phyloP scores from a whole-genome alignment of 1,284 basidiomycete species.

The Ganoderma multipileum region DNA sequence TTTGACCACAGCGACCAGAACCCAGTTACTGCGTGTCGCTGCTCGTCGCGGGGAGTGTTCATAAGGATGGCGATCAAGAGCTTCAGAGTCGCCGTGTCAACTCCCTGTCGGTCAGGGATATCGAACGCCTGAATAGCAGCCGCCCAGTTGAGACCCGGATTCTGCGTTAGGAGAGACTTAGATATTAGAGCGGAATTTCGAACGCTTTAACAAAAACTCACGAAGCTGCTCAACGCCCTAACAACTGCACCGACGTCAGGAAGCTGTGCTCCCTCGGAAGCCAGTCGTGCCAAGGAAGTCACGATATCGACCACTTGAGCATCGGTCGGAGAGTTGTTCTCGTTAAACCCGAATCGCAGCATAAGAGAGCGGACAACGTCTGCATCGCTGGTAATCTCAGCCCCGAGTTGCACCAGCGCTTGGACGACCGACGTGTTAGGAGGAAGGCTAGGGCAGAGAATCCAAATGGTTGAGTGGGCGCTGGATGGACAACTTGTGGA shows the following conservation, averaged over 20 bases:
- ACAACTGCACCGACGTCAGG: conserved; percentile 84
- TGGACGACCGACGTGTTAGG: conserved; percentile 74
- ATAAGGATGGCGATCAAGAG: conserved; percentile 81
- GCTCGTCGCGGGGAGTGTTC: conserved; percentile 72
- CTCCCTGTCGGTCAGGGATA: conserved; percentile 76
- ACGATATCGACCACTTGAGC: conserved; percentile 74
- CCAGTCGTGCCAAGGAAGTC: conserved; percentile 66
- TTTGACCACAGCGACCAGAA: conserved; percentile 90
- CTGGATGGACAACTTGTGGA: background rate
- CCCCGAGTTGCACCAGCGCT: conserved; percentile 74
- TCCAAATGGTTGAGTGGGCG: background rate
- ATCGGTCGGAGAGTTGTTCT: conserved; percentile 72
- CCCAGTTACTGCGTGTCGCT: conserved; percentile 78
- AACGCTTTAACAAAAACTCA: conserved; percentile 46
- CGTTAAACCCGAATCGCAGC: conserved; percentile 74
- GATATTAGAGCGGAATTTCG: background rate
- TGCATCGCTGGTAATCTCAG: conserved; percentile 76
- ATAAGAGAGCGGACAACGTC: conserved; percentile 75
- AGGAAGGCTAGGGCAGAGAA: conserved; percentile 56
- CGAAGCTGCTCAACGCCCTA: conserved; percentile 70
- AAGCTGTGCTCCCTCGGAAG: conserved; percentile 71
- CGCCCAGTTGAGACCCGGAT: conserved; percentile 77
- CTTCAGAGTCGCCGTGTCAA: conserved; percentile 85
- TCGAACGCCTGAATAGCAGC: conserved; percentile 82
- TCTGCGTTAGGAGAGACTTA: conserved; percentile 42